Evolutionary conservation across 139 green algal genomes (phyloP).

Genomic region (Micractinium sp.): DNA sequence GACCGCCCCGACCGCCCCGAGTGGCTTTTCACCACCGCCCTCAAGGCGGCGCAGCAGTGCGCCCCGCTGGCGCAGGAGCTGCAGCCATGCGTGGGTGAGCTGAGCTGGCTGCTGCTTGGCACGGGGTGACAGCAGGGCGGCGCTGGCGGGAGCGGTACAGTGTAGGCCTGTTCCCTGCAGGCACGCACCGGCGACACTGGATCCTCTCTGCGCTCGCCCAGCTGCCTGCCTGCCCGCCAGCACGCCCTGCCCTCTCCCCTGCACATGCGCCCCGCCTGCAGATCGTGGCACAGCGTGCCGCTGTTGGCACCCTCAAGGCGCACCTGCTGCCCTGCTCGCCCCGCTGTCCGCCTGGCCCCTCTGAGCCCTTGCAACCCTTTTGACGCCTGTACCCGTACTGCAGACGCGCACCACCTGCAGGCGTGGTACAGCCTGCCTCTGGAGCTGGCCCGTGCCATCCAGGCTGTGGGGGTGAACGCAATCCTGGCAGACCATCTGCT

Average conservation of each 20-base stretch:
- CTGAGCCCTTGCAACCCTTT: background rate
- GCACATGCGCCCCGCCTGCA: background rate
- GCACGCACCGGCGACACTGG: no score
- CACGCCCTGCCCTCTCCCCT: background rate
- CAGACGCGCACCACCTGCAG: conserved; percentile 27
- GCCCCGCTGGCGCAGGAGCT: conserved; percentile 35
- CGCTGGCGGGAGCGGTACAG: no score
- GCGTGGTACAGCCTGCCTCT: conserved; percentile 44
- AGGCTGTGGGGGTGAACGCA: conserved; percentile 28
- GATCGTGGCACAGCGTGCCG: background rate
- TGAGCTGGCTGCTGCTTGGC: background rate
- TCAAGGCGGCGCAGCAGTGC: conserved; percentile 20
- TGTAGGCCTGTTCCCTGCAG: no score
- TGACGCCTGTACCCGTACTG: background rate
- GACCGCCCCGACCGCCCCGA: conserved; percentile 55
- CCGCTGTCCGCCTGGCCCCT: no score
- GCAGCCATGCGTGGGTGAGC: conserved; percentile 42
- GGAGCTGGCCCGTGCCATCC: conserved; percentile 55
- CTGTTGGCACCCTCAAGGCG: no score
- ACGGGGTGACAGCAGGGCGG: no score
- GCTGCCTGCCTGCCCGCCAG: background rate
- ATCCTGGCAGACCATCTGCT: conserved; percentile 53
- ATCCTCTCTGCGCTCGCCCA: background rate
- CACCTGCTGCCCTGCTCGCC: no score
- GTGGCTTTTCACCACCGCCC: conserved; percentile 57